A percentile compares a stretch with the other conserved stretches of the same genome.
phyloP scores from a whole-genome alignment of 2,329 filamentous ascomycete genomes.

The Aspergillus sp. region DNA sequence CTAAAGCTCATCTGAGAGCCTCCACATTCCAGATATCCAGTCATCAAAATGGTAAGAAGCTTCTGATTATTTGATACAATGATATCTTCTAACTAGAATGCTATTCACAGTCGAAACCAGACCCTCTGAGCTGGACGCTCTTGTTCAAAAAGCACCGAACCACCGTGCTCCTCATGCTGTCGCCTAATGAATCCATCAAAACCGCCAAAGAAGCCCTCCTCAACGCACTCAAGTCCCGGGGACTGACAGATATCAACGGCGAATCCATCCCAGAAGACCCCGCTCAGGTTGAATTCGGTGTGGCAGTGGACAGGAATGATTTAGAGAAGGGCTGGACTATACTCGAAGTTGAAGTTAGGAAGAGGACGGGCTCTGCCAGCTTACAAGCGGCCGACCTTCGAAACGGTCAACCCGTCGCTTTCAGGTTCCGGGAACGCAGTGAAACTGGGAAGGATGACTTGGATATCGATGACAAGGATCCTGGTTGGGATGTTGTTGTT shows the following conservation, averaged over 20 bases:
- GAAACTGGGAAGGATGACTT: slow-evolving; percentile 16
- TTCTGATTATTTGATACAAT: no score
- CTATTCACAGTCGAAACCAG: slow-evolving; percentile 13
- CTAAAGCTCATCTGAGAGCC: no score
- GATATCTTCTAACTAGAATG: neutral
- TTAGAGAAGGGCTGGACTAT: slow-evolving; percentile 46
- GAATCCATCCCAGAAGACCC: slow-evolving; percentile 33
- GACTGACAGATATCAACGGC: slow-evolving; percentile 34
- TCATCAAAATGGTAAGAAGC: no score
- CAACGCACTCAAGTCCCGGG: slow-evolving; percentile 47
- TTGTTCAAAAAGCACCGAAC: slow-evolving; percentile 69
- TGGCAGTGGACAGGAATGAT: slow-evolving; percentile 45
- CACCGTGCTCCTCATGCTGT: slow-evolving; percentile 65
- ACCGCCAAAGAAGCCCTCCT: slow-evolving; percentile 57
- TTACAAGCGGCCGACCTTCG: slow-evolving; percentile 23
- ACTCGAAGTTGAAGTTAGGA: slow-evolving; percentile 32
- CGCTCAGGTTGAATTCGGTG: slow-evolving; percentile 43
- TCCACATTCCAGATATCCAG: no score
- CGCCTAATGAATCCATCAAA: slow-evolving; percentile 53
- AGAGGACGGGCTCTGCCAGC: slow-evolving; percentile 18
- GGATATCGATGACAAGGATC: slow-evolving; percentile 25
- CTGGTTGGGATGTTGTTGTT: slow-evolving; percentile 33
- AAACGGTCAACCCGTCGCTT: slow-evolving; percentile 29
- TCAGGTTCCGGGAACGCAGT: slow-evolving; percentile 26
- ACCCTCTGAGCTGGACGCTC: slow-evolving; percentile 57